These are phyloP conservation scores for Lagenidium giganteum DNA, from an alignment of 352 stramenopile genomes.

Conservation along the genomic window DNA sequence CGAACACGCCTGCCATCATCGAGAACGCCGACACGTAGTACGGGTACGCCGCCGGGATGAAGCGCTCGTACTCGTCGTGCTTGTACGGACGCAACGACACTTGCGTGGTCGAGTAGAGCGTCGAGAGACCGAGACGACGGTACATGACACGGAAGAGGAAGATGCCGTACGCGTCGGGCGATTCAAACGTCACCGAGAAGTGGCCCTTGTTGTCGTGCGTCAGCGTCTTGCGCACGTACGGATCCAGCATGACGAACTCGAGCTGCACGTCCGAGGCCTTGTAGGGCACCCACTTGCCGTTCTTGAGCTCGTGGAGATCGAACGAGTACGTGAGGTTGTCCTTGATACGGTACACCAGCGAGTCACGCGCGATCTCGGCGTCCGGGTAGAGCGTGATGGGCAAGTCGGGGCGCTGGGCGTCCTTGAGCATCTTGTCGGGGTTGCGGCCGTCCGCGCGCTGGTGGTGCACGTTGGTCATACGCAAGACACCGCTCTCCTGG, in stretches of 20 bases:
- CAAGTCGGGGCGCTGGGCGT: slow-evolving; percentile 80
- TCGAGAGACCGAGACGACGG: slow-evolving; percentile 81
- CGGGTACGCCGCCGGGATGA: slow-evolving; percentile 89
- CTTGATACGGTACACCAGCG: slow-evolving; percentile 92
- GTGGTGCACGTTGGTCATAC: slow-evolving; percentile 85
- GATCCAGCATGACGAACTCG: slow-evolving; percentile 95
- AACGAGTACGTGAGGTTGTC: slow-evolving; percentile 92
- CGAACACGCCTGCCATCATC: slow-evolving; percentile 88
- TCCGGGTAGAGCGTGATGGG: slow-evolving; percentile 90
- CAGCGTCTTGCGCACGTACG: slow-evolving; percentile 88
- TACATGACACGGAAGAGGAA: slow-evolving; percentile 93
- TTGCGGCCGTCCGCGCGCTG: slow-evolving; percentile 71
- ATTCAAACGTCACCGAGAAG: slow-evolving; percentile 83
- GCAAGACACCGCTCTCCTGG: slow-evolving; percentile 83
- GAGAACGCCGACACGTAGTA: slow-evolving; percentile 92
- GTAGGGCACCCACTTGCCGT: slow-evolving; percentile 75
- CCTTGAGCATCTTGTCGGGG: slow-evolving; percentile 88
- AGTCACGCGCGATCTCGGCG: slow-evolving; percentile 75
- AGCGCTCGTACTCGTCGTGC: slow-evolving; percentile 95
- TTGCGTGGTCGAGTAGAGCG: slow-evolving; percentile 85
- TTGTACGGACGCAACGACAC: slow-evolving; percentile 92
- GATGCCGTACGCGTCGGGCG: slow-evolving; percentile 91
- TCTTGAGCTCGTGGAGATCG: slow-evolving; percentile 83
- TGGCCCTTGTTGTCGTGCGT: slow-evolving; percentile 59
- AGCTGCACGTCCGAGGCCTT: slow-evolving; percentile 86